These are phyloP conservation scores for Fusarium sp. DNA, from an alignment of 2,329 filamentous ascomycete species.

Conservation along the genomic window DNA sequence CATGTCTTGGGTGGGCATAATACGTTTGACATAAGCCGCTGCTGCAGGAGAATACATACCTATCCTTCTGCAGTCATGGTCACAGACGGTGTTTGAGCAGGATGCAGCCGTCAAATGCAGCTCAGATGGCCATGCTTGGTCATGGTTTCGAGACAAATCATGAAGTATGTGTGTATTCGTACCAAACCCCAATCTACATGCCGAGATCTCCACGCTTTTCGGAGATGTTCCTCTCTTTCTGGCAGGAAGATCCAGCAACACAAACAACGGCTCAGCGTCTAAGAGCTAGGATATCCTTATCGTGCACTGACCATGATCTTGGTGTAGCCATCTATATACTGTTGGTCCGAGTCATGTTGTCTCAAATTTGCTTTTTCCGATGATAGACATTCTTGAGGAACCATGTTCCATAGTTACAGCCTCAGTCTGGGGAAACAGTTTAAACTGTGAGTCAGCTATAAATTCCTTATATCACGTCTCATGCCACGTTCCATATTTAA, in stretches of 20 bases:
- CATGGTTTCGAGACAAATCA: background rate
- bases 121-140: background rate
- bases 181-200: background rate
- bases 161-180: background rate
- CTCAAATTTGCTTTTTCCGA: slow-evolving; percentile 27
- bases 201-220: background rate
- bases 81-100: slow-evolving; percentile 28
- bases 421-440: slow-evolving; percentile 37
- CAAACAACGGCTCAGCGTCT: slow-evolving; percentile 18
- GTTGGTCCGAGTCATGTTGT: slow-evolving; percentile 33
- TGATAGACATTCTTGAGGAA: slow-evolving; percentile 28
- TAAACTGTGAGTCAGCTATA: slow-evolving; percentile 13
- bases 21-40: slow-evolving; percentile 32
- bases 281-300: slow-evolving; percentile 27
- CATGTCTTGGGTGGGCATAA: slow-evolving; percentile 20
- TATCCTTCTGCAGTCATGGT: slow-evolving; percentile 31
- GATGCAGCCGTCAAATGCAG: slow-evolving; percentile 10
- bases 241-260: slow-evolving; percentile 1
- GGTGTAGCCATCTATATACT: slow-evolving; percentile 11
- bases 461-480: slow-evolving; percentile 28
- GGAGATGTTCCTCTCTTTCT: background rate
- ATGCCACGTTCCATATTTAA: slow-evolving; percentile 22
- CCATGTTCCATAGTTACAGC: slow-evolving; percentile 13
- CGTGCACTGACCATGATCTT: slow-evolving; percentile 35
- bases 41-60: slow-evolving; percentile 26